Percentiles rank a stretch among this genome's conserved stretches.
phyloP scores from a whole-genome alignment of 352 stramenopile species.

The Phytophthora fragariae region DNA sequence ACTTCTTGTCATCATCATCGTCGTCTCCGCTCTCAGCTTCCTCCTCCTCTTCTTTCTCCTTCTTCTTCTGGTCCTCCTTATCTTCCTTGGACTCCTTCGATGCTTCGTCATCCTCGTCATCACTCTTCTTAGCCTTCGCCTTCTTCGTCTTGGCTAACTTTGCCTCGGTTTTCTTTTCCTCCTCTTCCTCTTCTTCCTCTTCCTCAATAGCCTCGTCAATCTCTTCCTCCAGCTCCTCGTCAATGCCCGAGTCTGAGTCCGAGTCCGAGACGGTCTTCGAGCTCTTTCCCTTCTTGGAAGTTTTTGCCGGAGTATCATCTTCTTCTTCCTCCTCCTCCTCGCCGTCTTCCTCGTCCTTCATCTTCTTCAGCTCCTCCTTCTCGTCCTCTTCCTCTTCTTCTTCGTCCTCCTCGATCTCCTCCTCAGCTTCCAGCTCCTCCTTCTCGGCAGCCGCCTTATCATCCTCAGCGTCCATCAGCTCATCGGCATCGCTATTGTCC shows the following conservation, averaged over 20 bases:
- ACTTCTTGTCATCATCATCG: conserved; percentile 3
- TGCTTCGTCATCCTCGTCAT: conserved; percentile 4
- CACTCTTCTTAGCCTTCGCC: conserved; percentile 24
- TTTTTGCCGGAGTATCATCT: conserved; percentile 2
- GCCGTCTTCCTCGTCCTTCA: conserved; percentile 17
- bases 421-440: conserved; percentile 34
- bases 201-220: conserved; percentile 19
- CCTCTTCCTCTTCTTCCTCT: conserved; percentile 20
- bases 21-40: conserved; percentile 17
- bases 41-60: conserved; percentile 27
- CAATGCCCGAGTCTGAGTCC: neutral
- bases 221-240: conserved; percentile 11
- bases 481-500: conserved; percentile 27
- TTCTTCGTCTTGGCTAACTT: conserved; percentile 24
- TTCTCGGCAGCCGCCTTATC: conserved; percentile 32
- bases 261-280: conserved; percentile 5
- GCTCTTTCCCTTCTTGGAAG: neutral
- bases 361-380: conserved; percentile 23
- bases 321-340: conserved; percentile 29
- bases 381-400: conserved; percentile 25
- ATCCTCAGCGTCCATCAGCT: conserved; percentile 28
- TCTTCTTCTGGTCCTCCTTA: conserved; percentile 15
- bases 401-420: conserved; percentile 27
- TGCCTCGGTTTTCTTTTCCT: conserved; percentile 8
- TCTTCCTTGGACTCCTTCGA: conserved; percentile 13